Evolutionary conservation across 805 yeast species (phyloP).

Genomic region (Lipomyces sp.): DNA sequence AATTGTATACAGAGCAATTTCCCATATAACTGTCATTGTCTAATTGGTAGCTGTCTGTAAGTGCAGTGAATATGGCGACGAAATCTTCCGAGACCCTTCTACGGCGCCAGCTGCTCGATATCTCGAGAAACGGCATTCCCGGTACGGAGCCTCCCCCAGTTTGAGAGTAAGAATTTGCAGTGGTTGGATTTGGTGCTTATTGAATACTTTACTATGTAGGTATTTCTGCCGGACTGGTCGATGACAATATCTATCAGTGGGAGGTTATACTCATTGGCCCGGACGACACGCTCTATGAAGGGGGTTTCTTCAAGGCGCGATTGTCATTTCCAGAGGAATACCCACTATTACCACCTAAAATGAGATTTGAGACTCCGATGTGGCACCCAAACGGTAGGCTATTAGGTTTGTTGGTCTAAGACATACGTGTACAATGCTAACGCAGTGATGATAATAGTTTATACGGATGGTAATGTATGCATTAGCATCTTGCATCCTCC

Average conservation of each 20-base stretch:
- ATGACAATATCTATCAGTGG: constrained; percentile 50
- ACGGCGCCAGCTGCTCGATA: constrained; percentile 27
- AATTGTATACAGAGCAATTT: no score
- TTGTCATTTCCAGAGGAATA: constrained; percentile 63
- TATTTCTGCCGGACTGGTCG: constrained; percentile 78
- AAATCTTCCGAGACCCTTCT: constrained; percentile 23
- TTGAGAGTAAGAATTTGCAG: no score
- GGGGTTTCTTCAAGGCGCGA: constrained; percentile 68
- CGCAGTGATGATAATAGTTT: constrained; percentile 47
- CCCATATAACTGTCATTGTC: no score
- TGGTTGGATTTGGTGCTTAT: no score
- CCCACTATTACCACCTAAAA: constrained; percentile 66
- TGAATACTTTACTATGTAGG: constrained; percentile 42
- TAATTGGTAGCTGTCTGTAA: no score
- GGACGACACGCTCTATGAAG: constrained; percentile 65
- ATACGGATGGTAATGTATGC: constrained; percentile 82
- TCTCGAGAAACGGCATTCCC: constrained; percentile 26
- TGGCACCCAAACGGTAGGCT: constrained; percentile 72
- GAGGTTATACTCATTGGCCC: constrained; percentile 73
- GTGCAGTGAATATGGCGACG: constrained; percentile 11
- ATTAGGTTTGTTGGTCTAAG: background rate
- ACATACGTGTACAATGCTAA: background rate
- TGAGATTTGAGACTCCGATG: constrained; percentile 65
- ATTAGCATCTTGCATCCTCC: constrained; percentile 83
- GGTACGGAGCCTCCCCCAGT: constrained; percentile 5